Conservation (phyloP, 2,329 filamentous ascomycete species). For the Lecanosticta acicola region DNA sequence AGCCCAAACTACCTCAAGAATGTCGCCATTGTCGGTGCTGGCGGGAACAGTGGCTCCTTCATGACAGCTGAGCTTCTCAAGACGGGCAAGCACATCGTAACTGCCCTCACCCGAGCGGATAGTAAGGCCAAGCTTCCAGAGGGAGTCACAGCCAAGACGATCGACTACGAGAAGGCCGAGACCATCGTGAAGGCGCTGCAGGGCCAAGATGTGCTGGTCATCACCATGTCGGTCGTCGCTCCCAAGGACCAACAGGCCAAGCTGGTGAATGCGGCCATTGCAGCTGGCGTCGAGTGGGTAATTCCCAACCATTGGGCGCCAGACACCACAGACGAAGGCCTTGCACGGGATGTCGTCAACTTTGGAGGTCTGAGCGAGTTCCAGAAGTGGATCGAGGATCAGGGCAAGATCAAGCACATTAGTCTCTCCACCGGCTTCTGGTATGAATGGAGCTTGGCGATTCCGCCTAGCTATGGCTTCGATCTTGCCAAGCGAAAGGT, state of each 20-base stretch:
- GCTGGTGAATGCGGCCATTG: slow-evolving; percentile 33
- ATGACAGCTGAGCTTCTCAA: slow-evolving; percentile 39
- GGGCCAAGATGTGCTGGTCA: slow-evolving; percentile 37
- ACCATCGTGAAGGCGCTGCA: slow-evolving; percentile 33
- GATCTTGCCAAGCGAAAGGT: slow-evolving; percentile 26
- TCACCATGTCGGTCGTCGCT: slow-evolving; percentile 34
- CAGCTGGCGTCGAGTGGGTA: slow-evolving; percentile 36
- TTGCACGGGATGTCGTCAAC: slow-evolving; percentile 21
- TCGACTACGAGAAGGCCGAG: slow-evolving; percentile 46
- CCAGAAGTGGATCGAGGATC: slow-evolving; percentile 23
- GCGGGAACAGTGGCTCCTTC: slow-evolving; percentile 37
- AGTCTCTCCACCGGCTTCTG: slow-evolving; percentile 28
- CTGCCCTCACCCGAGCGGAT: slow-evolving; percentile 45
- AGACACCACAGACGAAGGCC: slow-evolving; percentile 25
- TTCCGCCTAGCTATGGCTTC: slow-evolving; percentile 33
- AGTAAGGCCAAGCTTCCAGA: slow-evolving; percentile 40
- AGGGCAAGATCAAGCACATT: slow-evolving; percentile 27
- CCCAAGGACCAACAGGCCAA: slow-evolving; percentile 27
- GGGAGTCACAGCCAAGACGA: slow-evolving; percentile 35
- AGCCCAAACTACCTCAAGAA: slow-evolving; percentile 30
- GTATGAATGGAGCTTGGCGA: slow-evolving; percentile 36
- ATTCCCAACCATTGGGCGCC: slow-evolving; percentile 37
- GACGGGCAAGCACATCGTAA: slow-evolving; percentile 45
- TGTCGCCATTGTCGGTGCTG: slow-evolving; percentile 39
- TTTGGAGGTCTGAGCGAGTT: slow-evolving; percentile 9